Evolutionary conservation across 2,329 filamentous ascomycete genomes (phyloP), one percentile per base, ranked within the genome.

Genomic region (Pseudogymnoascus verrucosus): DNA sequence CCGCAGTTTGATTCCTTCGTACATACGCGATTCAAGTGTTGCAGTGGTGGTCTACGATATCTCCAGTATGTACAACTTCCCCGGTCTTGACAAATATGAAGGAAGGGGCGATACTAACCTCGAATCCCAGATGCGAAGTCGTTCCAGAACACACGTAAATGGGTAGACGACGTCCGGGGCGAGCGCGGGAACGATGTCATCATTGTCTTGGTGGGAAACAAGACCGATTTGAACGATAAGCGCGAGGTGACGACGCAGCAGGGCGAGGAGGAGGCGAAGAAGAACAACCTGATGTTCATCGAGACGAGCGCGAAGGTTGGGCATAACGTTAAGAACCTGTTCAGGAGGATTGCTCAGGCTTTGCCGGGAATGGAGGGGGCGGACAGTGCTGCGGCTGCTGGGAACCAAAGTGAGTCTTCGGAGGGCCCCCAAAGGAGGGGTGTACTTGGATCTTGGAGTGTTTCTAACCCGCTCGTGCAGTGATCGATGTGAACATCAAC

Each of bases 31-130:
- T 80, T 96, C 91, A 21, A 96, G 90, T 74, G 96, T 99, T 62
- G 96, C 96, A 21, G 96, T 99, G 36, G 96, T 99, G 36, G 95
- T 99, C 66, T 99, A 99, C 79, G 95, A 99, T 77, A 96, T 99
- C 74, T 96, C 92, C 65, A 96, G 88, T 90, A 79, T 66, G 79
- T 69, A 26, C 14, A 31, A 44, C 28, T 10, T 12, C 51, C 8
- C 28, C 14, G 26, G n/a, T 19, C 47, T 31, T 54, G 60, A 23
- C 26, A 19, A 19, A 37, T 39, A 39, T 8, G 11, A 54, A 47
- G 19, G 16, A 60, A 51, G 26, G 51, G 28, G 12, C 19, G 28
- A n/a, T 61, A 63, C 72, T 73, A 66, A 73, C 68, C 28, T 34
- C 23, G 62, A 63, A 62, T 37, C 26, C 19, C 71, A 90, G 87